Evolutionary conservation across 164 flowering plant genomes (phyloP), one percentile per base, ranked within the genome.

Genomic region (Tetrastigma voinierianum): DNA sequence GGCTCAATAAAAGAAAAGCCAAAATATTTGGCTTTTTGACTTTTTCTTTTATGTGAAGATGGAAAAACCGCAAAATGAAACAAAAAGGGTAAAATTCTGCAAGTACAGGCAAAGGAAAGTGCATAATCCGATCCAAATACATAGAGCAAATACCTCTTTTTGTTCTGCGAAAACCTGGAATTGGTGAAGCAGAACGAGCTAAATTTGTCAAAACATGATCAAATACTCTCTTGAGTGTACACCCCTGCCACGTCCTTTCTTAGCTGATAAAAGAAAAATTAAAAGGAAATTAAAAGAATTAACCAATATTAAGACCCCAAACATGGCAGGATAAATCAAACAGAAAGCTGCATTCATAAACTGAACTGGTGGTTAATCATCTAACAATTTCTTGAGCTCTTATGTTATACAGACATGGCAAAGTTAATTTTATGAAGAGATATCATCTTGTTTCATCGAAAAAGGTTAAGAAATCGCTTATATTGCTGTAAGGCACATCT

Each of bases 101-200:
- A n/a, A n/a, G n/a, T n/a, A n/a, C n/a, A n/a, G n/a, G n/a, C n/a
- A n/a, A n/a, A n/a, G n/a, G n/a, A n/a, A n/a, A n/a, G n/a, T n/a
- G n/a, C n/a, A n/a, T n/a, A 59, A 16, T 17, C 21, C 19, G 46
- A 24, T 46, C 55, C 55, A 20, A 1, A 23, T n/a, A n/a, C 2
- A 16, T 20, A 45, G 55, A 10, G 43, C 16, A 19, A 61, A 49
- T 57, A 87, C 93, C 93, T 83, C 96, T 90, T 86, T 88, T 90
- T 53, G 74, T 68, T 70, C 77, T 57, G 53, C 94, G 90, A 72
- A 90, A 90, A 43, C 96, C 93, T 43, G 96, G 96, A 80, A 88
- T 69, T 10, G 93, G 91, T 45, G 96, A 94, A 57, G 94, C 93
- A 49, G 89, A 67, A 51, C 82, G 82, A 60, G 83, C 90, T 67